A percentile compares a stretch with the other conserved stretches of the same genome.
phyloP scores from a whole-genome alignment of 495 filamentous ascomycete species.

The Aspergillus avenaceus region DNA sequence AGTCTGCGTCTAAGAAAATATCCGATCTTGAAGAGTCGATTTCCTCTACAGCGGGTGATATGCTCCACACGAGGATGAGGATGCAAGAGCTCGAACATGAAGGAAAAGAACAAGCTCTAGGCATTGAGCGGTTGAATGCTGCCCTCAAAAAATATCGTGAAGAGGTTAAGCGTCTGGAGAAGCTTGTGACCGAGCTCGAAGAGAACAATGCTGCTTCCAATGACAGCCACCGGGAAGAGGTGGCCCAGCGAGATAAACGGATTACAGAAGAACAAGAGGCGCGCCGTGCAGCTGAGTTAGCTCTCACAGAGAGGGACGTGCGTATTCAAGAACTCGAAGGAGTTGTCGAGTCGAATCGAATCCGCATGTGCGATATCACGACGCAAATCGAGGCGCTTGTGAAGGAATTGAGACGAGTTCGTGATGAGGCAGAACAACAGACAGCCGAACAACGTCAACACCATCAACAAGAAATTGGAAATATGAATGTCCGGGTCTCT shows the following conservation, averaged over 20 bases:
- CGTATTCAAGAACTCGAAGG: conserved; percentile 40
- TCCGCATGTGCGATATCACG: conserved; percentile 32
- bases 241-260: conserved; percentile 39
- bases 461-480: conserved; percentile 40
- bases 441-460: conserved; percentile 26
- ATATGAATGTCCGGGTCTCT: conserved; percentile 37
- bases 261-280: conserved; percentile 32
- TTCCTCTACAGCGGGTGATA: conserved; percentile 50
- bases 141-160: conserved; percentile 60
- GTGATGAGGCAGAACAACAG: conserved; percentile 26
- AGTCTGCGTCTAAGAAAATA: conserved; percentile 39
- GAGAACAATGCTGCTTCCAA: conserved; percentile 40
- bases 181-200: conserved; percentile 57
- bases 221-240: conserved; percentile 24
- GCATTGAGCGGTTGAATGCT: conserved; percentile 55
- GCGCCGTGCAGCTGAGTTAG: conserved; percentile 32
- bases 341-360: conserved; percentile 30
- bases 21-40: conserved; percentile 50
- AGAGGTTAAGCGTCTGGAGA: conserved; percentile 61
- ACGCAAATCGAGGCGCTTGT: conserved; percentile 29
- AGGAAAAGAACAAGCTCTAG: conserved; percentile 52
- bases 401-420: conserved; percentile 22
- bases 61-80: conserved; percentile 40
- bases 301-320: conserved; percentile 26
- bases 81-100: conserved; percentile 48